Percentiles rank a stretch among this genome's conserved stretches.
Evolutionary conservation across 352 stramenopile species (phyloP).

Genomic region (Pythium aristosporum): DNA sequence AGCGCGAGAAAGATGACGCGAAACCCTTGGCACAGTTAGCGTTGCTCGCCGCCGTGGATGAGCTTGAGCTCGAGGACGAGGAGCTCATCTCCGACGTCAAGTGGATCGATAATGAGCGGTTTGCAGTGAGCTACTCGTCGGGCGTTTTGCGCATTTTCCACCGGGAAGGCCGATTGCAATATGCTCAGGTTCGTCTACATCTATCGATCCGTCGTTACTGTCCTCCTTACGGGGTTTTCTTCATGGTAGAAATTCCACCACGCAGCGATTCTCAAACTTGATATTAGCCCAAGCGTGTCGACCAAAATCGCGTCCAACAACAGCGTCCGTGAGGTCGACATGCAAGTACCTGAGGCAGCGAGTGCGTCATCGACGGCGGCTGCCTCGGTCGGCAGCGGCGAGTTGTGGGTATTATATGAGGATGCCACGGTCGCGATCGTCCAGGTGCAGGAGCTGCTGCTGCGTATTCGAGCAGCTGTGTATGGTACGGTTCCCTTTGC

Average conservation of each 20-base stretch:
- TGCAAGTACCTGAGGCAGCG: neutral
- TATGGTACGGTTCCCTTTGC: constrained; percentile 36
- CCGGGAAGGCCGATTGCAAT: constrained; percentile 44
- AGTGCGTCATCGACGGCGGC: neutral
- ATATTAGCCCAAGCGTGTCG: constrained; percentile 23
- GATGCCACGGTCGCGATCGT: constrained; percentile 81
- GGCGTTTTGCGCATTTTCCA: constrained; percentile 64
- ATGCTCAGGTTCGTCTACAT: constrained; percentile 43
- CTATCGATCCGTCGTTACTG: neutral
- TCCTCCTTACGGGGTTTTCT: too few relatives aligned
- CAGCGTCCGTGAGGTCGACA: constrained; percentile 11
- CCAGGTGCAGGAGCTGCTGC: constrained; percentile 57
- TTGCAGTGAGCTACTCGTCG: constrained; percentile 55
- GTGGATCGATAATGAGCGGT: constrained; percentile 58
- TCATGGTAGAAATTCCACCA: constrained; percentile 26
- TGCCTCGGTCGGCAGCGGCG: constrained; percentile 21
- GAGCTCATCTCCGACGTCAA: constrained; percentile 63
- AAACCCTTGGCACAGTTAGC: constrained; percentile 18
- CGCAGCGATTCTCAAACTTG: constrained; percentile 24
- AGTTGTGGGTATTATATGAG: constrained; percentile 79
- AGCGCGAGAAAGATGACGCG: neutral
- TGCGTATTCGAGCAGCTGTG: constrained; percentile 48
- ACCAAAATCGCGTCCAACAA: constrained; percentile 9
- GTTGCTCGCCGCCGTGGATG: constrained; percentile 34
- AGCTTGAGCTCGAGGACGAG: constrained; percentile 38